Base-by-base conservation (phyloP, 768 basidiomycete genomes). In the Phlebiopsis flavidoalba region DNA sequence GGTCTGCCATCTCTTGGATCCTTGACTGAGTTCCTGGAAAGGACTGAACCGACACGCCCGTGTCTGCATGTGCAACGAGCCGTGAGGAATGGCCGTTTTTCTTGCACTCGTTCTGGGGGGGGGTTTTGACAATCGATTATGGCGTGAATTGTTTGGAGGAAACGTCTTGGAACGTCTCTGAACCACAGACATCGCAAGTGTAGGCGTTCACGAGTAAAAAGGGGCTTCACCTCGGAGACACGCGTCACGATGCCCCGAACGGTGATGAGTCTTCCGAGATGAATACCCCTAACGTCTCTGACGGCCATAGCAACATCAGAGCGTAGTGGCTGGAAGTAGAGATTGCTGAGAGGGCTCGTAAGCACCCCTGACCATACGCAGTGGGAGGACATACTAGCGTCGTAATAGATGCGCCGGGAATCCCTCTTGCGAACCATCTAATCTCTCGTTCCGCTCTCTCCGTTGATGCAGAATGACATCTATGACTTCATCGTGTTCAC, bases 1-100 rank as follows among this genome's bases (percentile, higher is more conserved):
- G 97, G 69, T 98, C 96, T 24, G 96, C 95, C 95, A 99, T 96
- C 74, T 99, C 97, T 72, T 99, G 97, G 58, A 99, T 95, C 74
- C 96, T n/a, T n/a, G n/a, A n/a, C n/a, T 96, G 62, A 97, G 85
- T 74, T 99, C 97, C 71, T 99, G 97, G 80, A 98, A 99, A 0
- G 97, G 95, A 67, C 88, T 91, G 73, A 99, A 99, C 57, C 95
- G 86, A 74, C 93, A 94, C 21, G 97, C 97, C 49, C 97, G 84
- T 5, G 97, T 99, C 75, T 98, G 97, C 96, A 98, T 98, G 70
- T 97, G 93, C 57, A 99, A 76, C 21, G 92, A 89, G 10, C 95
- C 95, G n/a, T 79, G 86, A n/a, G n/a, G n/a, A 55, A 93, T 86
- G 12, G n/a, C 85, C 82, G 68, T 99, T 95, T 75, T 86, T 88